Evolutionary conservation across 371 early-diverging fungal species (phyloP).

Genomic region (Lichtheimia ramosa): DNA sequence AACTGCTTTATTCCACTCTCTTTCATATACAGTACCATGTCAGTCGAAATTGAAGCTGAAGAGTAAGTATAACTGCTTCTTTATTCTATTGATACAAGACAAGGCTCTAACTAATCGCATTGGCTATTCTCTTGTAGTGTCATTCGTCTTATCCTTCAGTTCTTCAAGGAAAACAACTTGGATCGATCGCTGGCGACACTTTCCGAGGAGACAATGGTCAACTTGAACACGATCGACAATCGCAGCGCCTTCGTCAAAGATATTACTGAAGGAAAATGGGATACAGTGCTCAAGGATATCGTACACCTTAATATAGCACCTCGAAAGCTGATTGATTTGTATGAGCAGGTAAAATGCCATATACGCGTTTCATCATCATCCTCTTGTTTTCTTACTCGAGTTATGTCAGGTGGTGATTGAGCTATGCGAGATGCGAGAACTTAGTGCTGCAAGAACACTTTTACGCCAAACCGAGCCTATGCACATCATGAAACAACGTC

Average conservation of each 20-base stretch:
- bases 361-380: not conserved
- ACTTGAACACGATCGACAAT: constrained; percentile 83
- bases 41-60: constrained; percentile 67
- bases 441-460: constrained; percentile 81
- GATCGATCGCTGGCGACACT: constrained; percentile 67
- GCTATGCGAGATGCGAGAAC: constrained; percentile 79
- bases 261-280: constrained; percentile 85
- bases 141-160: constrained; percentile 87
- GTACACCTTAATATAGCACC: constrained; percentile 66
- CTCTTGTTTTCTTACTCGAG: not conserved
- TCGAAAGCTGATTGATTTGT: constrained; percentile 75
- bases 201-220: constrained; percentile 80
- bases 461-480: constrained; percentile 88
- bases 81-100: too few relatives aligned
- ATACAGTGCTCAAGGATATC: constrained; percentile 76
- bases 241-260: constrained; percentile 67
- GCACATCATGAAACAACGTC: constrained; percentile 66
- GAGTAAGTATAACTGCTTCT: constrained; percentile 44
- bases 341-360: constrained; percentile 75
- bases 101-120: too few relatives aligned
- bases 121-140: constrained; percentile 43
- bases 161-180: constrained; percentile 87
- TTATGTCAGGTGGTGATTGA: constrained; percentile 77
- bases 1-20: too few relatives aligned
- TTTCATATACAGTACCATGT: constrained; percentile 16